Evolutionary conservation across 768 basidiomycete genomes (phyloP).

Genomic region (Ramaria sp.): DNA sequence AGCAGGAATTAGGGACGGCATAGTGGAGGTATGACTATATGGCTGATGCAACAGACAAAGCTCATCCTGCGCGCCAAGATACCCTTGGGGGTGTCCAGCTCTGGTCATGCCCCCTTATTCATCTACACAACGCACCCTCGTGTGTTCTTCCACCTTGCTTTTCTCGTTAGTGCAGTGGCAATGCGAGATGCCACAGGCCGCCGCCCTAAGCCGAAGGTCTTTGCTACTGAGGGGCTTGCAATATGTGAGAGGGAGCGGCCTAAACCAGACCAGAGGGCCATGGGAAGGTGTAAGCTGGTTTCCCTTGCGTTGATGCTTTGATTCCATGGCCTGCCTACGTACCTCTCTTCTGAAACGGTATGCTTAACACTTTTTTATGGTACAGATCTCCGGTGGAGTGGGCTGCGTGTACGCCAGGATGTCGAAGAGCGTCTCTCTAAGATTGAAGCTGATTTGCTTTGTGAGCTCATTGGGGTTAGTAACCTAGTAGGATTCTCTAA

Average conservation of each 20-base stretch:
- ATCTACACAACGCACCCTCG: constrained; percentile 61
- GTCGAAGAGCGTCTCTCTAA: constrained; percentile 39
- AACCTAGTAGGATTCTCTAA: not conserved
- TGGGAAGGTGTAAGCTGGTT: not conserved
- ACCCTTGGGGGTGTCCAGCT: constrained; percentile 18
- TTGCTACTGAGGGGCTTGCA: constrained; percentile 45
- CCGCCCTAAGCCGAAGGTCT: constrained; percentile 61
- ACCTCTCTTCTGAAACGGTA: not conserved
- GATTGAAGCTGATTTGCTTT: constrained; percentile 61
- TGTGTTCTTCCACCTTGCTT: constrained; percentile 50
- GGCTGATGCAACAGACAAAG: not conserved
- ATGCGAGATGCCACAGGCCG: constrained; percentile 68
- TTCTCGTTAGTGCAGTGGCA: constrained; percentile 51
- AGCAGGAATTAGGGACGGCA: constrained; percentile 29
- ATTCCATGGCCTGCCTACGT: not conserved
- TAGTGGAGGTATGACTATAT: constrained; percentile 24
- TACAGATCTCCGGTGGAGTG: constrained; percentile 47
- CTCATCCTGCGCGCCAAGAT: not conserved
- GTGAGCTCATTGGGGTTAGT: constrained; percentile 56
- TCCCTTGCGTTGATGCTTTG: no score
- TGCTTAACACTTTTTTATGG: not conserved
- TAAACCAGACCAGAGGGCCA: constrained; percentile 24
- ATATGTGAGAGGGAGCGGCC: constrained; percentile 23
- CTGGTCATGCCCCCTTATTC: constrained; percentile 32
- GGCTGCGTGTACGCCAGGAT: constrained; percentile 27